Evolutionary conservation across 2,329 filamentous ascomycete genomes (phyloP), one percentile per base, ranked within the genome.

Genomic region (Botrytis hyacinthi): DNA sequence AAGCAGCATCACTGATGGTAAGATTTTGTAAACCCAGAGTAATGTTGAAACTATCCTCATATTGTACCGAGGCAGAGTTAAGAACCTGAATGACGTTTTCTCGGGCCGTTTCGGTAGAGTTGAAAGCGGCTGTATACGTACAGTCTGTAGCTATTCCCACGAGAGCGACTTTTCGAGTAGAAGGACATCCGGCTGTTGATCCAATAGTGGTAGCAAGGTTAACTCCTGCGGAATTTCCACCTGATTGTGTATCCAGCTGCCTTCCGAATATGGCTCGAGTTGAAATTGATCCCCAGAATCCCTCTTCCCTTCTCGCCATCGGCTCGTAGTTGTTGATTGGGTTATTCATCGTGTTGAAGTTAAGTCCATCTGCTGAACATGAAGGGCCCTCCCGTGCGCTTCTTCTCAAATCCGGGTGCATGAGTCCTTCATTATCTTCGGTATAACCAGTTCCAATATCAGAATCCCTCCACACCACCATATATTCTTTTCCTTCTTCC

Each of bases 61-160:
- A 99, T 16, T 98, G 84, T 75, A 90, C 89, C 2, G 95, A 98
- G 0, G 96, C 96, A 62, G 90, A 86, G 83, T 97, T 98, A 81
- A 99, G 92, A 80, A 93, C 87, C 70, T 85, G 86, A 78, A 99
- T 94, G 75, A 99, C 88, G 81, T 96, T 96, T 75, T 87, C 82
- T 73, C 91, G 87, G 37, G 91, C 88, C n/a, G 88, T 85, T 69
- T 88, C 85, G 61, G 87, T 87, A 35, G 86, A 87, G 75, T 90
- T 88, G 81, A 98, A 97, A 5, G 86, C 86, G 2, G 85, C 85
- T 57, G 91, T 94, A 81, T 98, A 98, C 14, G 90, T 93, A 85
- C 96, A 99, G 82, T 99, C 96, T 0, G 94, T 96, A 14, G 94
- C 96, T 54, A 98, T 90, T 42, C 96, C 96, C 37, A 99, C 89